These are phyloP conservation scores for Colletotrichum destructivum DNA, from an alignment of 2,329 filamentous ascomycete genomes.

Conservation along the genomic window DNA sequence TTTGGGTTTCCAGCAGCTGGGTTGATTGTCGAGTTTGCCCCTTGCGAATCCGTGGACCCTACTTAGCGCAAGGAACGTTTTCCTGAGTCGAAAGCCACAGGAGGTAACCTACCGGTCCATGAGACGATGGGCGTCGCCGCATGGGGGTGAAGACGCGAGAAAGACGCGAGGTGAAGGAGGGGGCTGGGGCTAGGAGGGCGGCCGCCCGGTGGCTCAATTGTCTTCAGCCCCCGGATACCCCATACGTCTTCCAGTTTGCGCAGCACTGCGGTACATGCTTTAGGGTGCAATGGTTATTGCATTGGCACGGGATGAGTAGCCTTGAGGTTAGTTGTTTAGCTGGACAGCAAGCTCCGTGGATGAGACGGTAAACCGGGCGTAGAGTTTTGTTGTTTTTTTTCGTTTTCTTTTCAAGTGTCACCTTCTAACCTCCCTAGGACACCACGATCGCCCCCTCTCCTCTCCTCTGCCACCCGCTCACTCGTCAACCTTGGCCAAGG, in stretches of 20 bases:
- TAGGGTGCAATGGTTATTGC: slow-evolving; percentile 17
- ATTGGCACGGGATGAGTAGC: slow-evolving; percentile 22
- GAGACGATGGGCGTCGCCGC: slow-evolving; percentile 35
- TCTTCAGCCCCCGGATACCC: slow-evolving; percentile 28
- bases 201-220: slow-evolving; percentile 38
- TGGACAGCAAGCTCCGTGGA: slow-evolving; percentile 5
- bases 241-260: neutral
- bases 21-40: slow-evolving; percentile 20
- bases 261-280: slow-evolving; percentile 10
- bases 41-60: neutral
- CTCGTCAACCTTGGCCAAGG: slow-evolving; percentile 11
- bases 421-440: slow-evolving; percentile 9
- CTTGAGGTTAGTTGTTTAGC: slow-evolving; percentile 6
- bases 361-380: slow-evolving; percentile 1
- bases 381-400: slow-evolving; percentile 12
- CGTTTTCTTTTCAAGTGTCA: neutral
- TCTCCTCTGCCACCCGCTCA: neutral
- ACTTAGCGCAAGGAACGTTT: slow-evolving; percentile 20
- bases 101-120: slow-evolving; percentile 25
- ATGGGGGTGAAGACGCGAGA: slow-evolving; percentile 38
- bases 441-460: slow-evolving; percentile 3
- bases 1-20: slow-evolving; percentile 14
- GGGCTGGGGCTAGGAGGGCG: slow-evolving; percentile 17
- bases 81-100: slow-evolving; percentile 10
- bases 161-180: slow-evolving; percentile 12